These are phyloP conservation scores for Adansonia madagascariensis DNA, from an alignment of 441 rosid genomes.

Conservation along the genomic window DNA sequence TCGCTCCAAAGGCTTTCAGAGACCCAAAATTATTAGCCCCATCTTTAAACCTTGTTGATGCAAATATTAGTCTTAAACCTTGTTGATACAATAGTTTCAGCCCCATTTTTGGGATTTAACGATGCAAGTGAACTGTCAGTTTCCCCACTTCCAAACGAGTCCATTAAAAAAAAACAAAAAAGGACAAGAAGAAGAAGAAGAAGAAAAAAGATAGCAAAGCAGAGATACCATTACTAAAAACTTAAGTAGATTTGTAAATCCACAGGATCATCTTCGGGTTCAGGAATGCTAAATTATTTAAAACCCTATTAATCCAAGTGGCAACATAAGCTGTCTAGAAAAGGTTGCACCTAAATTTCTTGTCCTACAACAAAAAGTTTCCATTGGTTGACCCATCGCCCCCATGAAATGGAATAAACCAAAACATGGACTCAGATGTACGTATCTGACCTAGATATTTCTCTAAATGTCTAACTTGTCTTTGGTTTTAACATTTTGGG, in stretches of 20 bases:
- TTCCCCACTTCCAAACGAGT: not conserved
- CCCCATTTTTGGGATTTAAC: not conserved
- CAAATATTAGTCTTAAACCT: constrained; percentile 6
- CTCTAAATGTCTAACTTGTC: not conserved
- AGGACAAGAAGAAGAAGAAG: not conserved
- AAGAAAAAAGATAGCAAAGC: not conserved
- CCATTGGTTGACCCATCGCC: not conserved
- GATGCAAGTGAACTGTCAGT: not conserved
- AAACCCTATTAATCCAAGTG: not conserved
- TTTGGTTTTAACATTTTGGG: not conserved
- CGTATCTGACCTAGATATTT: not conserved
- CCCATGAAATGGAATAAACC: not conserved
- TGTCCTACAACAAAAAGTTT: not conserved
- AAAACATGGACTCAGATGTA: not conserved
- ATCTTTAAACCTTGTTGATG: not conserved
- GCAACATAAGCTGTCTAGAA: not conserved
- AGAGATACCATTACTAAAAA: not conserved
- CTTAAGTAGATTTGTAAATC: too few relatives aligned
- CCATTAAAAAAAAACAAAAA: not conserved
- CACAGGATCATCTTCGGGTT: too few relatives aligned
- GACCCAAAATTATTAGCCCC: not conserved
- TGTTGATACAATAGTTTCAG: not conserved
- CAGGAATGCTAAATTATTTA: not conserved
- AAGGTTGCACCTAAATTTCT: not conserved
- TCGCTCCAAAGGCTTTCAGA: not conserved